Base-by-base conservation (phyloP, 208 protist species). In the Acanthamoeba castellanii region DNA sequence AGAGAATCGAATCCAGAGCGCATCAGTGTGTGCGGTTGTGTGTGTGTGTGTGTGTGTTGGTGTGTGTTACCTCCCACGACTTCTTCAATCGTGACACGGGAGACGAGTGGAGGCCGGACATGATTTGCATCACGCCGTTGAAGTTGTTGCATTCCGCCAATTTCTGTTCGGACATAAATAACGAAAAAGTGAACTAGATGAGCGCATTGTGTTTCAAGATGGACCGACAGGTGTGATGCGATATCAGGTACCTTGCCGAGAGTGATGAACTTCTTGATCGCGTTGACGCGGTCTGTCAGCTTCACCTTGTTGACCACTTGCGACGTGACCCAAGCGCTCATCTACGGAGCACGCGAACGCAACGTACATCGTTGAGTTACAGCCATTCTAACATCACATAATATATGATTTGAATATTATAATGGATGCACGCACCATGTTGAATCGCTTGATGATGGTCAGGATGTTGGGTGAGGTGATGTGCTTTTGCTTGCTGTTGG, bases 291-390 rank as follows among this genome's bases (percentile, higher is more conserved):
- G 30, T 93, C 88, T 8, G 88, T n/a, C 18, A 93, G 88, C 68
- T 93, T 93, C 37, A 93, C 88, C 45, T 93, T 93, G 27, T 37
- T 61, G 30, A 93, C 88, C 47, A 93, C 50, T 78, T 93, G 61
- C 27, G 61, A 81, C 25, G 88, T 93, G 27, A 93, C 88, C 88
- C 88, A 93, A 7, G 25, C 25, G 50, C 88, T 81, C 66, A 78
- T 81, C 87, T 92, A 25, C 37, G 37, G 3, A 42, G 37, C 37
- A 42, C 37, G 37, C 37, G 37, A 42, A 42, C 37, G 37, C 37
- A 42, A 42, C 37, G 37, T 42, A 1, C 2, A 42, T 42, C 37
- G 37, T 42, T 3, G 37, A 42, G 37, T 42, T 42, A 42, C 37
- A 42, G n/a, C n/a, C n/a, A n/a, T n/a, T n/a, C n/a, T n/a, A n/a